Conservation (phyloP, 495 filamentous ascomycete genomes). For the Neurospora africana region DNA sequence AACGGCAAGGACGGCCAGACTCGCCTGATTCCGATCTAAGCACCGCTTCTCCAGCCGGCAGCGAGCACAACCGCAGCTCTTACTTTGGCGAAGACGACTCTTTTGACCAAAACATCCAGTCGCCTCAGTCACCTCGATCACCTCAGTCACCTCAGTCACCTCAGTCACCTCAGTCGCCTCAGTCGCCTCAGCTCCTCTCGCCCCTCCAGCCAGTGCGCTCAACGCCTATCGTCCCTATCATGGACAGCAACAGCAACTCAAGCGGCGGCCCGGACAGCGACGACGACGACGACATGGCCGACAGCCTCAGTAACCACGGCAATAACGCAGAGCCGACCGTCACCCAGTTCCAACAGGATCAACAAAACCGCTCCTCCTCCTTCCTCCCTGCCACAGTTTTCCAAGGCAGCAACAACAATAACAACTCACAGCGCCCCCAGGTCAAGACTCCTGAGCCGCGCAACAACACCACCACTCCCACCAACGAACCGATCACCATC, state of each 20-base stretch:
- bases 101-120: background rate
- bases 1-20: background rate
- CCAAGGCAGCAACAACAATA: background rate
- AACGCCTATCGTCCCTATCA: background rate
- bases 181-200: background rate
- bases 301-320: background rate
- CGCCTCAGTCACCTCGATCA: background rate
- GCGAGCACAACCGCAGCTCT: background rate
- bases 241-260: background rate
- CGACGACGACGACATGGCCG: background rate
- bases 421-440: background rate
- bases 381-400: background rate
- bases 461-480: slow-evolving; percentile 1
- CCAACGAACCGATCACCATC: slow-evolving; percentile 18
- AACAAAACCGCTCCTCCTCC: background rate
- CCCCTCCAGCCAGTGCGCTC: background rate
- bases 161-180: background rate
- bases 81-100: background rate
- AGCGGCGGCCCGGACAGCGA: background rate
- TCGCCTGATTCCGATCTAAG: background rate
- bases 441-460: slow-evolving; percentile 27
- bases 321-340: background rate
- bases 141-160: background rate
- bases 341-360: background rate
- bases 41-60: background rate